phyloP scores from a whole-genome alignment of 2,329 filamentous ascomycete genomes.

The Alternaria sp. region DNA sequence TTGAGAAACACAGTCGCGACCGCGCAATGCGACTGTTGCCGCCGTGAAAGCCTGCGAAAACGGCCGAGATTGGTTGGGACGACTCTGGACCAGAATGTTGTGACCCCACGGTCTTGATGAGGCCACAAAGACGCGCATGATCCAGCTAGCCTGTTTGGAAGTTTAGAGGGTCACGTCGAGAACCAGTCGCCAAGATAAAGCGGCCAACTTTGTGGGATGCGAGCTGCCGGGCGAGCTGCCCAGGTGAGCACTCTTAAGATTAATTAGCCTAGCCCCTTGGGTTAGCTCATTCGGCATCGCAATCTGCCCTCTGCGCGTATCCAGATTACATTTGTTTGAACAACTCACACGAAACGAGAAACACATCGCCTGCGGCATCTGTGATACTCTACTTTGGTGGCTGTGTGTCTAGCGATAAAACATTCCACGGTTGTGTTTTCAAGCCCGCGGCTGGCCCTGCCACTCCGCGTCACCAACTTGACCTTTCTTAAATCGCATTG shows the following conservation, averaged over 20 bases:
- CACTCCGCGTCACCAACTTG: neutral
- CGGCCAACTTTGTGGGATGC: slow-evolving; percentile 4
- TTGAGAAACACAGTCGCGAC: slow-evolving; percentile 4
- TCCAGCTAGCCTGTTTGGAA: slow-evolving; percentile 5
- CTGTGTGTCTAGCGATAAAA: neutral
- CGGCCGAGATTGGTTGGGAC: slow-evolving; percentile 12
- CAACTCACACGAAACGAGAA: neutral
- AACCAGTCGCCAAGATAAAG: slow-evolving; percentile 10
- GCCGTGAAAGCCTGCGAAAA: slow-evolving; percentile 3
- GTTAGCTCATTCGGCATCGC: slow-evolving; percentile 4
- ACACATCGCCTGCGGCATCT: neutral
- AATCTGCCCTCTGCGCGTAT: slow-evolving; percentile 3
- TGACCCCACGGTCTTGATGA: slow-evolving; percentile 8
- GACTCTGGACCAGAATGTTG: slow-evolving; percentile 7
- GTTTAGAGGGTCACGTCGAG: slow-evolving; percentile 8
- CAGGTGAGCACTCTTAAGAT: slow-evolving; percentile 1
- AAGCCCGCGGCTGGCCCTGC: slow-evolving; percentile 1
- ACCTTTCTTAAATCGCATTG: neutral
- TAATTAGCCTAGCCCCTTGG: slow-evolving; percentile 3
- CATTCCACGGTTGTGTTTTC: neutral
- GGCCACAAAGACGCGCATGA: slow-evolving; percentile 9
- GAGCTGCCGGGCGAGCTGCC: slow-evolving; percentile 2
- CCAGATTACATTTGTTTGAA: neutral
- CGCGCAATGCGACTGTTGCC: slow-evolving; percentile 15
- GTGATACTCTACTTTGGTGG: neutral